Evolutionary conservation across 2,329 filamentous ascomycete genomes (phyloP), one percentile per base, ranked within the genome.

Genomic region (Colletotrichum filicis): DNA sequence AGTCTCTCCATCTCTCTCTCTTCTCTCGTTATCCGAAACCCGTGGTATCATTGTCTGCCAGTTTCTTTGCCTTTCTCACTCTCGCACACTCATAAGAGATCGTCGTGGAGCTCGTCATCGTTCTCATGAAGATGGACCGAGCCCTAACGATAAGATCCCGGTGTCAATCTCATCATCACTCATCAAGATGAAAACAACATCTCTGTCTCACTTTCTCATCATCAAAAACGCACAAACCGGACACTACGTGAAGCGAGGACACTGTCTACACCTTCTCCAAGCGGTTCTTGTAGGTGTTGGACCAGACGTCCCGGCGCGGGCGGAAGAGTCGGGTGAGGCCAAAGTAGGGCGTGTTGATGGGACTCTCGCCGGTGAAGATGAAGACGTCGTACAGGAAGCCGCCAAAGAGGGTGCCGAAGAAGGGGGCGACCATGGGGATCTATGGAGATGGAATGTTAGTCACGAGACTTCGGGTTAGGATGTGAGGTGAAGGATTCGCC

Each of bases 371-470:
- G 0, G 91, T 93, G 79, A 91, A 95, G 52, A 95, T 84, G 79
- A 93, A 89, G 2, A 89, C 78, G 79, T 94, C 92, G 78, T 94
- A 93, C 28, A 93, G 76, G 79, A 91, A 90, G 2, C 90, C 92
- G 3, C 92, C 92, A 75, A 92, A 89, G 0, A 86, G 80, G 76
- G 87, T 89, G 5, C 92, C 93, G 11, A 88, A 80, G 78, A 94
- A 94, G 0, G 92, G 92, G 2, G 91, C 87, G 4, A 95, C 89
- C 85, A 95, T 92, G 0, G 93, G 93, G 24, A 94, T 88, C 91
- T 92, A 57, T 59, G 57, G 24, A 62, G 5, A 71, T 12, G 19
- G 26, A 7, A 12, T 73, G 30, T 74, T 52, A 74, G 68, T 57
- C 32, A 32, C 42, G n/a, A 12, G 16, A 32, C 22, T 35, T 49